Base-by-base conservation (phyloP, 2,329 filamentous ascomycete species). In the Proliferodiscus dingleyae region DNA sequence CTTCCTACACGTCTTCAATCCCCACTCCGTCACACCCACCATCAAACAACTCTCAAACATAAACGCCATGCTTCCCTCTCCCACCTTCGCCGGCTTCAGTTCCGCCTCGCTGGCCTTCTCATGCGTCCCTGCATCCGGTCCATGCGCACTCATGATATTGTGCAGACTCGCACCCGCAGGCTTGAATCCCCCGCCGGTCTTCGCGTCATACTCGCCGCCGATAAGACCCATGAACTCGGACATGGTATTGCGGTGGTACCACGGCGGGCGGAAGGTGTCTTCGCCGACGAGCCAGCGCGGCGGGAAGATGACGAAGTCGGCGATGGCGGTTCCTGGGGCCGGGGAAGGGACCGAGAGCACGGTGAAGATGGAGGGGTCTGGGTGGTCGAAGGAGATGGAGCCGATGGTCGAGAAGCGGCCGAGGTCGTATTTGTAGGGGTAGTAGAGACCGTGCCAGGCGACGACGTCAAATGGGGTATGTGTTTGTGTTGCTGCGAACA, bases 381-480 rank as follows among this genome's bases (percentile, higher is more conserved):
- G 85, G 60, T 90, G 86, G 63, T 90, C 86, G 60, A 79, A 87
- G 6, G 80, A 84, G 53, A 87, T 80, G 44, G 74, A 80, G 16
- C 85, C 86, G 36, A 90, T 81, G 34, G 79, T 80, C 67, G 83
- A 85, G 72, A 89, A 90, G 24, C 84, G 79, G 21, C 82, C 83
- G 1, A 90, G 74, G 58, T 89, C 86, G 68, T 90, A 90, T 67
- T 90, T 90, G 74, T 81, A 88, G 0, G 86, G 86, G 50, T 85
- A 84, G 66, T 89, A 89, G 52, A 80, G 85, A 36, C 86, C 86
- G 61, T 90, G 85, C 85, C 85, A 90, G 3, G 81, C 84, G 3
- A 89, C 85, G 0, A 90, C 78, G 56, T 90, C 85, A 58, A 89
- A 90, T 0, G 86, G 85, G 0, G 81, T 83, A 62, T 89, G 86